A percentile compares a stretch with the other conserved stretches of the same genome.
These are phyloP conservation scores for Stagonosporopsis cucurbitacearum DNA, from an alignment of 2,329 filamentous ascomycete genomes.

Conservation along the genomic window DNA sequence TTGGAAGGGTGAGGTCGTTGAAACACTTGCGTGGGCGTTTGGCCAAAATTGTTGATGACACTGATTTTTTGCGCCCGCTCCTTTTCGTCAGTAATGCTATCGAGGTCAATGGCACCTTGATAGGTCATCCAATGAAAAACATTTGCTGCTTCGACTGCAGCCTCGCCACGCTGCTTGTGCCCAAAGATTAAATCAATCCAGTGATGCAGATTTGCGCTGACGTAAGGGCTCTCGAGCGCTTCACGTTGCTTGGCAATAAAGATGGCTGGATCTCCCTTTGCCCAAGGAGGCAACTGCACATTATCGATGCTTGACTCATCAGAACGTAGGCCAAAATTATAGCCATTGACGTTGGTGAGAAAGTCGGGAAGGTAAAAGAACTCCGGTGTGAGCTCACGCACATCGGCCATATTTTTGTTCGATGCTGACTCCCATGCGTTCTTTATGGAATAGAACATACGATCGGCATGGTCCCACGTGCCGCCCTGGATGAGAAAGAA, in stretches of 20 bases:
- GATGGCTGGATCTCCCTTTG: conserved; percentile 92
- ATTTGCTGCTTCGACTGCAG: conserved; percentile 88
- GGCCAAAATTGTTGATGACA: conserved; percentile 98
- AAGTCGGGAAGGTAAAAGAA: conserved; percentile 98
- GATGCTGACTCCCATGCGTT: conserved; percentile 93
- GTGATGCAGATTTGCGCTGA: conserved; percentile 85
- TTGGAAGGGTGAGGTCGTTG: conserved; percentile 77
- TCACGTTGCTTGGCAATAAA: conserved; percentile 97
- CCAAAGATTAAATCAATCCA: conserved; percentile 99
- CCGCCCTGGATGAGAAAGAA: conserved; percentile 95
- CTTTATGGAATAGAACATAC: conserved; percentile 91
- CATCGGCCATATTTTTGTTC: conserved; percentile 87
- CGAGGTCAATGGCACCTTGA: conserved; percentile 88
- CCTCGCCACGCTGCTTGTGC: conserved; percentile 89
- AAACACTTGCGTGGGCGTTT: conserved; percentile 96
- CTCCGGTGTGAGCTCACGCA: conserved; percentile 92
- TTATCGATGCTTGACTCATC: conserved; percentile 80
- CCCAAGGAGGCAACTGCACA: conserved; percentile 92
- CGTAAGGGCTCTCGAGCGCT: conserved; percentile 89
- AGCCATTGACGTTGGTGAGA: conserved; percentile 88
- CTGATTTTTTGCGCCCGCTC: conserved; percentile 89
- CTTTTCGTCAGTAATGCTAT: conserved; percentile 85
- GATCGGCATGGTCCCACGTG: conserved; percentile 92
- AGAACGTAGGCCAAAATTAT: conserved; percentile 91
- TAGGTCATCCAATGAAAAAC: conserved; percentile 97